A percentile compares a stretch with the other conserved stretches of the same genome.
These are phyloP conservation scores for Teratosphaeria gauchensis DNA, from an alignment of 2,329 filamentous ascomycete species.

Conservation along the genomic window DNA sequence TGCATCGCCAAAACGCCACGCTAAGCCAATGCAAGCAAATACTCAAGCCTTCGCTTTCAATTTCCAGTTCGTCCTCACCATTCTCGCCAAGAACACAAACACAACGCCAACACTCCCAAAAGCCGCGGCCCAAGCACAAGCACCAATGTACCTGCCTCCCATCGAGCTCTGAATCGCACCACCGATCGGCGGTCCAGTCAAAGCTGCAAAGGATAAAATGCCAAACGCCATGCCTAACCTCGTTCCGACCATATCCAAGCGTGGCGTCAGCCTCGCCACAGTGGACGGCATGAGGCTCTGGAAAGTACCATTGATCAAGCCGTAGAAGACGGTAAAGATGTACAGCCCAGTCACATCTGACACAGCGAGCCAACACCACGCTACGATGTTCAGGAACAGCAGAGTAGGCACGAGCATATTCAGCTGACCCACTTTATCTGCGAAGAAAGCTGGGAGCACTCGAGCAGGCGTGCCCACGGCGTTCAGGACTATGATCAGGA, in stretches of 20 bases:
- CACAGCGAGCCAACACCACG: slow-evolving; percentile 51
- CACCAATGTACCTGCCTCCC: slow-evolving; percentile 32
- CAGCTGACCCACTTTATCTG: slow-evolving; percentile 46
- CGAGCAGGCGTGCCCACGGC: slow-evolving; percentile 48
- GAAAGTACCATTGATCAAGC: slow-evolving; percentile 34
- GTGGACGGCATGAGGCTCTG: slow-evolving; percentile 38
- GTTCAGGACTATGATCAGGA: slow-evolving; percentile 49
- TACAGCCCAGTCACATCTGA: slow-evolving; percentile 28
- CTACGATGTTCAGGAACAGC: slow-evolving; percentile 35
- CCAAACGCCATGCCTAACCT: slow-evolving; percentile 40
- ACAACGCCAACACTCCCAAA: not conserved
- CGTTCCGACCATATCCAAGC: slow-evolving; percentile 37
- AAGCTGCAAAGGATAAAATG: slow-evolving; percentile 33
- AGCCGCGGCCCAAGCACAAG: slow-evolving; percentile 34
- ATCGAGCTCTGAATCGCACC: slow-evolving; percentile 35
- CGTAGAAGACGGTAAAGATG: slow-evolving; percentile 36
- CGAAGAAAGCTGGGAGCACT: slow-evolving; percentile 42
- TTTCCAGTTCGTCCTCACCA: not conserved
- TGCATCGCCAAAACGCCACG: not conserved
- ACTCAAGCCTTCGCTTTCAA: not conserved
- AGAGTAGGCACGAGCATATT: slow-evolving; percentile 46
- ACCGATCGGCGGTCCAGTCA: slow-evolving; percentile 40
- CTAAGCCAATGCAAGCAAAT: not conserved
- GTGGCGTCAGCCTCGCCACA: slow-evolving; percentile 35
- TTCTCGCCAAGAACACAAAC: not conserved